Evolutionary conservation across 805 yeast species (phyloP).

Genomic region (Yamadazyma phyllophila): DNA sequence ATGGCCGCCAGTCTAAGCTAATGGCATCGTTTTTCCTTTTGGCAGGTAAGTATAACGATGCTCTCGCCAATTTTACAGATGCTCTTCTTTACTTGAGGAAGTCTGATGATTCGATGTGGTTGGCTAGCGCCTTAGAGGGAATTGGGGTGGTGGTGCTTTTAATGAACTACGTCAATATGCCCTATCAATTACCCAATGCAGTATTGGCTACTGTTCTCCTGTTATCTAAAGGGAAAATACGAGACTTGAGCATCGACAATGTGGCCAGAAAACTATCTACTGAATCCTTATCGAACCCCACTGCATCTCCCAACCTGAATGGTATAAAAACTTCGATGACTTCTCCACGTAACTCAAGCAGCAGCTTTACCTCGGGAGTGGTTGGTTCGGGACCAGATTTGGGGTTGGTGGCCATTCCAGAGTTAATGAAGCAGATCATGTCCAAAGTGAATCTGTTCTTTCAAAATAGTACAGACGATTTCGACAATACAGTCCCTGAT

Average conservation of each 20-base stretch:
- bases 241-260: slow-evolving; percentile 15
- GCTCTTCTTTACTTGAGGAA: slow-evolving; percentile 58
- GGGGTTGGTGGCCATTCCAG: slow-evolving; percentile 28
- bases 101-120: slow-evolving; percentile 79
- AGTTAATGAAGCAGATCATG: slow-evolving; percentile 29
- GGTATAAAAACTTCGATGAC: slow-evolving; percentile 2
- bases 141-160: slow-evolving; percentile 64
- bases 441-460: slow-evolving; percentile 28
- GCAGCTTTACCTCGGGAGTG: slow-evolving; percentile 17
- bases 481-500: slow-evolving; percentile 80
- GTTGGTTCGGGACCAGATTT: slow-evolving; percentile 23
- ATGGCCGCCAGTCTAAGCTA: slow-evolving; percentile 74
- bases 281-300: slow-evolving; percentile 14
- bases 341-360: slow-evolving; percentile 36
- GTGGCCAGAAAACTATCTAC: slow-evolving; percentile 46
- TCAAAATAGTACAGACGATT: slow-evolving; percentile 48
- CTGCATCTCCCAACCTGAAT: slow-evolving; percentile 1
- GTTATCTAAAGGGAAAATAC: slow-evolving; percentile 25
- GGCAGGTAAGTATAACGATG: slow-evolving; percentile 75
- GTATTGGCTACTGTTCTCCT: slow-evolving; percentile 33
- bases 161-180: slow-evolving; percentile 53
- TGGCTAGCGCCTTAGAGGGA: slow-evolving; percentile 84
- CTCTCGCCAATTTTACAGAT: slow-evolving; percentile 72
- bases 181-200: slow-evolving; percentile 47
- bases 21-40: slow-evolving; percentile 74